Evolutionary conservation across 2,329 filamentous ascomycete genomes (phyloP), one percentile per base, ranked within the genome.

Genomic region (Cercospora berteroae): DNA sequence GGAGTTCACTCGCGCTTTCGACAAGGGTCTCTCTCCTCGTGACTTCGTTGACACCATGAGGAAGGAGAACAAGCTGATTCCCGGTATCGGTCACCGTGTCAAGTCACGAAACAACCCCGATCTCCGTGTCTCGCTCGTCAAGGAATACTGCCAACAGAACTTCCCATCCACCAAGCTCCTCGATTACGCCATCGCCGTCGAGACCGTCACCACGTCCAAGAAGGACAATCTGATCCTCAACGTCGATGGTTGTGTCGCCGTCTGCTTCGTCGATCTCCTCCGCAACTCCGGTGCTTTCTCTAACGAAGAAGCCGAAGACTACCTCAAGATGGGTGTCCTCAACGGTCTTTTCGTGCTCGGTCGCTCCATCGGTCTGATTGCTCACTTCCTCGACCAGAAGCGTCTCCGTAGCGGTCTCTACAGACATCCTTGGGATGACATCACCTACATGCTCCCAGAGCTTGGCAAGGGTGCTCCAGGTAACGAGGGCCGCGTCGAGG

Each of bases 211-310:
- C 65, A 99, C 95, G 60, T 97, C 93, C 73, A 99, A 99, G 92
- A 99, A 99, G 88, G 95, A 99, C 85, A 99, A 98, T 87, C 89
- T 99, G 75, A 99, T 99, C 77, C 90, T 99, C 78, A 99, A 99
- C 87, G 95, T 99, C 68, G 95, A 98, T 80, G 95, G 95, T 77
- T 97, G 93, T 81, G 91, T 99, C 78, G 95, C 95, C 74, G 95
- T 99, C 80, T 97, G 94, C 90, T 99, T 99, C 80, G 94, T 99
- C 73, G 95, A 99, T 79, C 86, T 99, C 71, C 86, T 99, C 83
- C 92, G 95, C 83, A 97, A 97, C 88, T 97, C 94, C 81, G 95
- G 95, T 81, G 94, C 95, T 65, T 99, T 99, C 88, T 94, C 90
- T 74, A 81, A 89, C 59, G 95, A 99, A 83, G 95, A 99, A 86